phyloP scores from a whole-genome alignment of 2,329 filamentous ascomycete species.

The Teratosphaeria zuluensis region DNA sequence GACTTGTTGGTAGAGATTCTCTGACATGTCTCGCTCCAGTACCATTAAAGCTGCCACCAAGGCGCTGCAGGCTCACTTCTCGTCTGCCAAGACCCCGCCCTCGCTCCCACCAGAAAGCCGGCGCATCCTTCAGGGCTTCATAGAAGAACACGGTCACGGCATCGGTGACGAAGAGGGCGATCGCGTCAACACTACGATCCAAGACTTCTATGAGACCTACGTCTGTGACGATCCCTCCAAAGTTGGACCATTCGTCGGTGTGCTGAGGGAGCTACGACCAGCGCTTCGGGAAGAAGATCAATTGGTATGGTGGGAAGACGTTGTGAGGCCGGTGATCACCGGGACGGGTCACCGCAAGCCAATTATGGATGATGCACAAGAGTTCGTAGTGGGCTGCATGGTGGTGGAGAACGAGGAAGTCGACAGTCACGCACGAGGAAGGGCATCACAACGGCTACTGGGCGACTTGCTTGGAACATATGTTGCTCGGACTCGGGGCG shows the following conservation, averaged over 20 bases:
- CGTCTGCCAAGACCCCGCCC: slow-evolving; percentile 29
- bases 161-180: slow-evolving; percentile 56
- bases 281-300: slow-evolving; percentile 55
- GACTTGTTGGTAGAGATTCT: background rate
- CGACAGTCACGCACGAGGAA: slow-evolving; percentile 17
- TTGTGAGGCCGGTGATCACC: slow-evolving; percentile 48
- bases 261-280: slow-evolving; percentile 55
- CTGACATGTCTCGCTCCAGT: background rate
- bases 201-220: slow-evolving; percentile 55
- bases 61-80: slow-evolving; percentile 36
- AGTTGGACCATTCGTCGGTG: slow-evolving; percentile 58
- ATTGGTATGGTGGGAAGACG: slow-evolving; percentile 61
- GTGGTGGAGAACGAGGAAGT: slow-evolving; percentile 50
- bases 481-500: slow-evolving; percentile 31
- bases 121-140: slow-evolving; percentile 39
- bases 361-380: slow-evolving; percentile 54
- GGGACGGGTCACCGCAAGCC: slow-evolving; percentile 52
- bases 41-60: slow-evolving; percentile 39
- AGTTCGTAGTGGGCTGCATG: slow-evolving; percentile 56
- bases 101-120: slow-evolving; percentile 54
- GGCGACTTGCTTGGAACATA: slow-evolving; percentile 42
- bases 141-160: slow-evolving; percentile 49
- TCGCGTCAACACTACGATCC: slow-evolving; percentile 61
- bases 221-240: slow-evolving; percentile 49
- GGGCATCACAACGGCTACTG: slow-evolving; percentile 45